Evolutionary conservation across 257 asterid genomes (phyloP).

Genomic region (Nemophila menziesii): DNA sequence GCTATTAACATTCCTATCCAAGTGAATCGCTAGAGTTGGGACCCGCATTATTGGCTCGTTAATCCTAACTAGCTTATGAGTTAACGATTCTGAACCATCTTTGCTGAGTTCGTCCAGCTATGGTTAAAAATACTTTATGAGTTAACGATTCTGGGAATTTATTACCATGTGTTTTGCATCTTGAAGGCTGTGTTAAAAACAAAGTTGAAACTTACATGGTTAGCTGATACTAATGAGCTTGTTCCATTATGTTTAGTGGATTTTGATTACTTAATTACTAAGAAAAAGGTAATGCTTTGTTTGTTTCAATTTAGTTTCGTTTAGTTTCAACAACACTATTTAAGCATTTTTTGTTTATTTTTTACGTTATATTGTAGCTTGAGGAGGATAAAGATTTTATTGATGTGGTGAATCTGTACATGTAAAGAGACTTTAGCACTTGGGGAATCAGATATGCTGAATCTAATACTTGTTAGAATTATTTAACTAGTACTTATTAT

Average conservation of each 20-base stretch:
- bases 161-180: slow-evolving; percentile 68
- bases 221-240: slow-evolving; percentile 61
- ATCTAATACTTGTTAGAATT: slow-evolving; percentile 63
- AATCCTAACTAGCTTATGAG: slow-evolving; percentile 62
- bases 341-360: neutral
- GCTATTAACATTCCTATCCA: slow-evolving; percentile 74
- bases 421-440: slow-evolving; percentile 53
- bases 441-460: slow-evolving; percentile 85
- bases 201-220: slow-evolving; percentile 92
- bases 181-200: slow-evolving; percentile 86
- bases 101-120: slow-evolving; percentile 80
- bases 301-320: no score
- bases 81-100: slow-evolving; percentile 50
- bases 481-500: no score
- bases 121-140: no score
- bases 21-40: slow-evolving; percentile 90
- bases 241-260: slow-evolving; percentile 54
- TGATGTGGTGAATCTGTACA: slow-evolving; percentile 69
- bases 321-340: neutral
- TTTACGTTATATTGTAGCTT: slow-evolving; percentile 59
- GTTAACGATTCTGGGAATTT: no score
- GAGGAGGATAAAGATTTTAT: slow-evolving; percentile 81
- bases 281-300: slow-evolving; percentile 91
- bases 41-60: slow-evolving; percentile 91
- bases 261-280: slow-evolving; percentile 76